Percentiles rank a stretch among this genome's conserved stretches.
Evolutionary conservation across 306 rosid species (phyloP).

Genomic region (Oxytropis ochrocephala): DNA sequence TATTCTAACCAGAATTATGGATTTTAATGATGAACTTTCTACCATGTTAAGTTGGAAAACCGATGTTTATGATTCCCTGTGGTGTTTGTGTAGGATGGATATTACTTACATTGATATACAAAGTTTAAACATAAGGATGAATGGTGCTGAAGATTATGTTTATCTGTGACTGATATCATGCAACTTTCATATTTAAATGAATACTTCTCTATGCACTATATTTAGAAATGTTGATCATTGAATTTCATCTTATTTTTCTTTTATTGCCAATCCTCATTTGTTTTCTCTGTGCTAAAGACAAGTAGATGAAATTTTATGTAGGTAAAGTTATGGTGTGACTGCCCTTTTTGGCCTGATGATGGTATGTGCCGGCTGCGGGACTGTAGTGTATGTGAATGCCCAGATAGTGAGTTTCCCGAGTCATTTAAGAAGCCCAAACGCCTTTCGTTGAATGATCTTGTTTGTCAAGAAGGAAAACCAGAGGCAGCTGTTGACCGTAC

Average conservation of each 20-base stretch:
- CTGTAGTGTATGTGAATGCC: slow-evolving; percentile 97
- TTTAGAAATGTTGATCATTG: background rate
- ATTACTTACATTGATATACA: background rate
- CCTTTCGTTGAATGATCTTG: slow-evolving; percentile 59
- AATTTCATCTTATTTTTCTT: background rate
- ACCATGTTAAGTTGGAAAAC: background rate
- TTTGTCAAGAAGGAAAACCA: slow-evolving; percentile 98
- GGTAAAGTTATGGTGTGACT: slow-evolving; percentile 95
- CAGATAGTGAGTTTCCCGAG: slow-evolving; percentile 84
- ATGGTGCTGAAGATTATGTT: background rate
- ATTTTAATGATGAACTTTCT: background rate
- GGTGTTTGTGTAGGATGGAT: background rate
- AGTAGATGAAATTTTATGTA: slow-evolving; percentile 18
- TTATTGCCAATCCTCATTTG: background rate
- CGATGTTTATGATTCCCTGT: background rate
- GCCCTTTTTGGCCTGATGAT: slow-evolving; percentile 99
- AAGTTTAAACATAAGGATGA: background rate
- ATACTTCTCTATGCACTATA: background rate
- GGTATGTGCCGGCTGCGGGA: slow-evolving; percentile 99
- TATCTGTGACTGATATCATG: background rate
- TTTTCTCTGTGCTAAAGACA: slow-evolving; percentile 7
- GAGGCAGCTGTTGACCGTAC: slow-evolving; percentile 97
- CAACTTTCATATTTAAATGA: background rate
- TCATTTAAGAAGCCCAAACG: slow-evolving; percentile 61
- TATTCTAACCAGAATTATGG: background rate